Percentiles rank a stretch among this genome's conserved stretches.
phyloP scores from a whole-genome alignment of 257 asterid genomes.

The Gardenia jasminoides region DNA sequence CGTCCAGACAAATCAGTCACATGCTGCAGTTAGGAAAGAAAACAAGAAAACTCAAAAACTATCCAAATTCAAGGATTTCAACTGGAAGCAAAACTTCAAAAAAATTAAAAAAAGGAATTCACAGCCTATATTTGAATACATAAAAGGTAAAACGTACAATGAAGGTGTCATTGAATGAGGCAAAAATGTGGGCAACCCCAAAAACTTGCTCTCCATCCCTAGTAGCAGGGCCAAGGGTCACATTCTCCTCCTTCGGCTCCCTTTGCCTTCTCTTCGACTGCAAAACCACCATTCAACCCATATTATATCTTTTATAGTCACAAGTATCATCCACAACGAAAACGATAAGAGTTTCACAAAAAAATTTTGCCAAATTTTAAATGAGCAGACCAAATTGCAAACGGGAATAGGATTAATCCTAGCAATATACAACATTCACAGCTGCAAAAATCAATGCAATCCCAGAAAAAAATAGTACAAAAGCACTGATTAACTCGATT shows the following conservation, averaged over 20 bases:
- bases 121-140: not conserved
- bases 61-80: not conserved
- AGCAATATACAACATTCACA: too few relatives aligned
- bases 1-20: constrained; percentile 92
- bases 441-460: too few relatives aligned
- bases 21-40: constrained; percentile 50
- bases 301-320: not conserved
- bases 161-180: constrained; percentile 88
- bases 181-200: constrained; percentile 92
- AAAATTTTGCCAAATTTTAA: not conserved
- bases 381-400: too few relatives aligned
- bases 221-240: constrained; percentile 74
- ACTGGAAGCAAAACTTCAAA: not conserved
- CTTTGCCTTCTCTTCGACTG: constrained; percentile 78
- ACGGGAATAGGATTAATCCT: not conserved
- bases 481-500: too few relatives aligned
- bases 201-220: constrained; percentile 80
- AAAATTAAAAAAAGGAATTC: not conserved
- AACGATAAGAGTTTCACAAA: too few relatives aligned
- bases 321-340: too few relatives aligned
- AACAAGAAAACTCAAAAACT: not conserved
- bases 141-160: constrained; percentile 41
- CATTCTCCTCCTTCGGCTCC: constrained; percentile 84
- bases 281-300: not conserved
- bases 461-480: too few relatives aligned